Conservation (phyloP, 1,284 basidiomycete species). For the Ganoderma lingzhi region DNA sequence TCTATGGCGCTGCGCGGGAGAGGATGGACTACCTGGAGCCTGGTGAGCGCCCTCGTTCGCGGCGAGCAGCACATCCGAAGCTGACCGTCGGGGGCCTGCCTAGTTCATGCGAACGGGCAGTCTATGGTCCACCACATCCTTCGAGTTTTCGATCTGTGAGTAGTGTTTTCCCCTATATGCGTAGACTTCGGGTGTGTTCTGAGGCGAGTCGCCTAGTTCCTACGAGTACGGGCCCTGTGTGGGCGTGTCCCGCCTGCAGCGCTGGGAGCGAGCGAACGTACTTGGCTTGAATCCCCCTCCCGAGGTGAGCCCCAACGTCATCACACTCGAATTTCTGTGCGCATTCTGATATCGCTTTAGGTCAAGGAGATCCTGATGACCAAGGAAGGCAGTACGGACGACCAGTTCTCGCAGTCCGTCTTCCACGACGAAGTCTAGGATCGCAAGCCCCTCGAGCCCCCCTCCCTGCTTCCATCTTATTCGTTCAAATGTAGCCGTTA, state of each 20-base stretch:
- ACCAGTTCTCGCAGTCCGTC: conserved; percentile 57
- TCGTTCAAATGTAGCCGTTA: not conserved
- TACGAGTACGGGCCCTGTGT: conserved; percentile 89
- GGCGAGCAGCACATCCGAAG: not conserved
- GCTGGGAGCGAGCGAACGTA: conserved; percentile 88
- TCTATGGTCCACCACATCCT: conserved; percentile 76
- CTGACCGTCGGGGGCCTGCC: conserved; percentile 8
- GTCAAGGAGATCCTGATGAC: conserved; percentile 79
- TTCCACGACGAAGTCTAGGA: conserved; percentile 53
- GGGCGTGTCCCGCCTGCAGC: conserved; percentile 83
- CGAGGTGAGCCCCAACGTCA: conserved; percentile 59
- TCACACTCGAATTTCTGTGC: not conserved
- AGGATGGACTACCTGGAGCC: conserved; percentile 65
- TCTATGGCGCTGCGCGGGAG: conserved; percentile 54
- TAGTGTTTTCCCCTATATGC: conserved; percentile 13
- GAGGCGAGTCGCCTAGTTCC: conserved; percentile 51
- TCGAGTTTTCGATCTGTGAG: conserved; percentile 81
- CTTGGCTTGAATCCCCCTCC: conserved; percentile 86
- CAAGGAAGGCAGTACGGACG: conserved; percentile 55
- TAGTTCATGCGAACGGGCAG: conserved; percentile 71
- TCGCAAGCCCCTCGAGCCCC: not conserved
- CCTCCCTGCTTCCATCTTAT: not conserved
- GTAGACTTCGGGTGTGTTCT: not conserved
- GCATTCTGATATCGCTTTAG: conserved; percentile 47
- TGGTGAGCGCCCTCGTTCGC: conserved; percentile 53